Evolutionary conservation across 2,329 filamentous ascomycete genomes (phyloP).

Genomic region (Lasiodiplodia theobromae): DNA sequence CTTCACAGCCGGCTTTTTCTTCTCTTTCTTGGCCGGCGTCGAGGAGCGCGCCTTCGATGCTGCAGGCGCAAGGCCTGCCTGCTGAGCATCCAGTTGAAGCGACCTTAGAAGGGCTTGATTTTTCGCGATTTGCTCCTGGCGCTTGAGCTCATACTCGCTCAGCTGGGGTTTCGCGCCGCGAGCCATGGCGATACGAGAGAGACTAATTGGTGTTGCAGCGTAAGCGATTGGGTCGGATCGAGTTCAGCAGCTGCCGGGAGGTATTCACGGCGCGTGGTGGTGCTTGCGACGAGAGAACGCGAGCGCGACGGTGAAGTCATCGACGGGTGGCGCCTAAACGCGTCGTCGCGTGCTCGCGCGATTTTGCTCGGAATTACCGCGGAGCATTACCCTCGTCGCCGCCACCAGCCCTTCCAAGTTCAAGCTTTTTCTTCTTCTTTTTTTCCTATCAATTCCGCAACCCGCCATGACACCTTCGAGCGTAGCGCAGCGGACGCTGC

Average conservation of each 20-base stretch:
- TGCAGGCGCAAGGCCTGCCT: conserved; percentile 71
- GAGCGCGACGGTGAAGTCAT: conserved; percentile 23
- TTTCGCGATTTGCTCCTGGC: conserved; percentile 84
- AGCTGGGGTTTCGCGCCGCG: conserved; percentile 58
- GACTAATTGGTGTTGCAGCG: background rate
- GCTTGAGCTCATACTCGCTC: conserved; percentile 85
- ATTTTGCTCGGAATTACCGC: conserved; percentile 1
- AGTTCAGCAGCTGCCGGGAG: background rate
- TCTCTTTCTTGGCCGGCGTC: conserved; percentile 54
- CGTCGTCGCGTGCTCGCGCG: conserved; percentile 30
- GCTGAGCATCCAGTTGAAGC: conserved; percentile 70
- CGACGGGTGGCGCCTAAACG: conserved; percentile 3
- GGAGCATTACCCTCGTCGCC: background rate
- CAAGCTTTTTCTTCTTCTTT: background rate
- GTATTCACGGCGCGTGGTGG: background rate
- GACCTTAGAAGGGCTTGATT: conserved; percentile 84
- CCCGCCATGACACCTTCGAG: conserved; percentile 2
- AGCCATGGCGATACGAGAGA: conserved; percentile 40
- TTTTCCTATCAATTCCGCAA: background rate
- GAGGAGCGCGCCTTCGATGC: conserved; percentile 58
- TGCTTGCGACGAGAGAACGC: conserved; percentile 9
- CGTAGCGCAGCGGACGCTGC: background rate
- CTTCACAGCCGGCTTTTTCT: conserved; percentile 49
- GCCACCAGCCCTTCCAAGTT: background rate
- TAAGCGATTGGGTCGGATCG: background rate